A percentile compares a stretch with the other conserved stretches of the same genome.
These are phyloP conservation scores for Alloteropsis angusta DNA, from an alignment of 202 grass and related monocot genomes.

Conservation along the genomic window DNA sequence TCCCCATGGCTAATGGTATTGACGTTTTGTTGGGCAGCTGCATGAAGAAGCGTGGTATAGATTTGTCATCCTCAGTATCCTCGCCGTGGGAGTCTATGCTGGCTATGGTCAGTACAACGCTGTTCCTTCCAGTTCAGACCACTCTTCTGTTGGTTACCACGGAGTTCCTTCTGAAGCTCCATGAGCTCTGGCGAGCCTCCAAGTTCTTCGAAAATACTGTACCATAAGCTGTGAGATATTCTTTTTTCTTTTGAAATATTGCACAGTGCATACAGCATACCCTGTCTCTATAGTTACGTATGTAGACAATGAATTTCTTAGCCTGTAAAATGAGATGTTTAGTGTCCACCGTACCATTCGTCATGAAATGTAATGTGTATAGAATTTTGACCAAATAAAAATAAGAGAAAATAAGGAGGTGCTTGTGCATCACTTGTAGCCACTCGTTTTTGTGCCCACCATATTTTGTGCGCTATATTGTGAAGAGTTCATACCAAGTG, in stretches of 20 bases:
- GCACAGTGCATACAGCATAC: not conserved
- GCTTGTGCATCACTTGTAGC: not conserved
- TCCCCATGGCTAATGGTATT: not conserved
- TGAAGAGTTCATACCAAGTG: not conserved
- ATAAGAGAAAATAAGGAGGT: not conserved
- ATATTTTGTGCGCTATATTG: not conserved
- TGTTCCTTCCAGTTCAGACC: constrained; percentile 36
- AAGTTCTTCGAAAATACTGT: not conserved
- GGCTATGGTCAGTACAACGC: constrained; percentile 76
- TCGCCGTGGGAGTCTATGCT: constrained; percentile 59
- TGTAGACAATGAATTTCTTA: not conserved
- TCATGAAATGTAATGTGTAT: not conserved
- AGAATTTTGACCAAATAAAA: not conserved
- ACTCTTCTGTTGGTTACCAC: constrained; percentile 37
- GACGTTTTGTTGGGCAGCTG: constrained; percentile 41
- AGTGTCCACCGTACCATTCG: not conserved
- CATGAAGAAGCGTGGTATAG: constrained; percentile 97
- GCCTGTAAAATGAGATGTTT: not conserved
- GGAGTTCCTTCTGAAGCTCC: constrained; percentile 48
- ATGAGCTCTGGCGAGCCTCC: constrained; percentile 9
- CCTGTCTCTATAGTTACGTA: not conserved
- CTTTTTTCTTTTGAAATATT: not conserved
- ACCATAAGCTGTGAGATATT: not conserved
- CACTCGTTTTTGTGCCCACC: not conserved
- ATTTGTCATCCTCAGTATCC: constrained; percentile 82